Conservation (phyloP, 768 basidiomycete genomes). For the Lactarius akahatsu region DNA sequence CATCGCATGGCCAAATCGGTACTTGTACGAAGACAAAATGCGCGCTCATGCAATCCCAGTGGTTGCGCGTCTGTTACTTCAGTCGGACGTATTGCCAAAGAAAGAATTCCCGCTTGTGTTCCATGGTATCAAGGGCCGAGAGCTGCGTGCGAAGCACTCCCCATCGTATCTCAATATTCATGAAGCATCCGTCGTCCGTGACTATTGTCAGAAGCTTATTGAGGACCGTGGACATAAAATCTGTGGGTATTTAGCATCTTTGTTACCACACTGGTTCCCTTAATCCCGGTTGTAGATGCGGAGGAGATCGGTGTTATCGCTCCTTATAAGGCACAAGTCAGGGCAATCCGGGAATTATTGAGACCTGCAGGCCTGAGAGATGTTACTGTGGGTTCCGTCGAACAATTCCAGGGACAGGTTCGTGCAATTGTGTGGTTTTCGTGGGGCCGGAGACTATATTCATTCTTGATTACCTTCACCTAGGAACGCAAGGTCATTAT, state of each 20-base stretch:
- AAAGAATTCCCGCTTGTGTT: slow-evolving; percentile 37
- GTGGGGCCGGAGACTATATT: background rate
- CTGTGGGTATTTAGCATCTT: slow-evolving; percentile 31
- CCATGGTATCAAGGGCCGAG: slow-evolving; percentile 38
- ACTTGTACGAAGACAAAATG: slow-evolving; percentile 41
- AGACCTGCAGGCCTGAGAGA: slow-evolving; percentile 19
- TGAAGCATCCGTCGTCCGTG: slow-evolving; percentile 40
- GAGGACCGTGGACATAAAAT: slow-evolving; percentile 33
- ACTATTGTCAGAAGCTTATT: slow-evolving; percentile 36
- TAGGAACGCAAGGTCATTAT: slow-evolving; percentile 43
- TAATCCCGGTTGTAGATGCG: slow-evolving; percentile 27
- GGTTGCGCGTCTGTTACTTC: slow-evolving; percentile 20
- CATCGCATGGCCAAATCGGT: slow-evolving; percentile 52
- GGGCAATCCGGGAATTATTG: slow-evolving; percentile 36
- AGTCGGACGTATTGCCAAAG: slow-evolving; percentile 35
- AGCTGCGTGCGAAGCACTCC: slow-evolving; percentile 37
- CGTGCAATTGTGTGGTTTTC: slow-evolving; percentile 5
- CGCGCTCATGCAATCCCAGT: slow-evolving; percentile 31
- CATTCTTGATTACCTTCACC: background rate
- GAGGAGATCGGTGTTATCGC: slow-evolving; percentile 42
- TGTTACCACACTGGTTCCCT: background rate
- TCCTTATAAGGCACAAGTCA: slow-evolving; percentile 42
- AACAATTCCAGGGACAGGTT: slow-evolving; percentile 46
- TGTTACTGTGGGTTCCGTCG: slow-evolving; percentile 41
- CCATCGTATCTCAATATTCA: slow-evolving; percentile 44